Evolutionary conservation across 2,329 filamentous ascomycete genomes (phyloP).

Genomic region (Sporothrix schenckii): DNA sequence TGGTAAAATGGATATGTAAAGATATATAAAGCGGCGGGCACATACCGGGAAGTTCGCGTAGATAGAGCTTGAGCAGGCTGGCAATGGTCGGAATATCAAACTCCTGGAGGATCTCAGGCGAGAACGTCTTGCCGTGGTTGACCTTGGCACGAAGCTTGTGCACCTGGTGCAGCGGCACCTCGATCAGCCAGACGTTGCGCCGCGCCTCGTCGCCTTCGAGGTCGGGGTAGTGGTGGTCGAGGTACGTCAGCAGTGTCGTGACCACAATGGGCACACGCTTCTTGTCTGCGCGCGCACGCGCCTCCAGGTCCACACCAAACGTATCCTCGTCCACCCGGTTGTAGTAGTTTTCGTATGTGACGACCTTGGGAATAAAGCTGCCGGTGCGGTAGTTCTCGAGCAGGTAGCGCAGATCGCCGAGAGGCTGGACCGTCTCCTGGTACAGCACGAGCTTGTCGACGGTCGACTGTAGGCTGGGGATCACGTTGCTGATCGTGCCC

Average conservation of each 20-base stretch:
- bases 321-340: slow-evolving; percentile 97
- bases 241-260: slow-evolving; percentile 89
- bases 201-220: slow-evolving; percentile 94
- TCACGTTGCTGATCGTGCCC: slow-evolving; percentile 95
- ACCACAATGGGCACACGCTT: slow-evolving; percentile 93
- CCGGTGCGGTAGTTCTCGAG: slow-evolving; percentile 97
- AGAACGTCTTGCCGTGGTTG: slow-evolving; percentile 83
- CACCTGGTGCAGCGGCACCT: slow-evolving; percentile 81
- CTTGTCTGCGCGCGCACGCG: slow-evolving; percentile 85
- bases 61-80: slow-evolving; percentile 88
- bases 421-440: slow-evolving; percentile 96
- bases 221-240: slow-evolving; percentile 96
- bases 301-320: slow-evolving; percentile 97
- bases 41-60: slow-evolving; percentile 76
- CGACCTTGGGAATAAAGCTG: slow-evolving; percentile 84
- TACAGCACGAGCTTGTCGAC: slow-evolving; percentile 99
- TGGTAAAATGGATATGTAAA: neutral
- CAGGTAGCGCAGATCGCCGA: slow-evolving; percentile 86
- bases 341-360: slow-evolving; percentile 98
- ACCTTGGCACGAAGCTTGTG: slow-evolving; percentile 81
- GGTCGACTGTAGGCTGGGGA: slow-evolving; percentile 90
- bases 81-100: slow-evolving; percentile 95
- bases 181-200: slow-evolving; percentile 89
- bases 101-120: slow-evolving; percentile 75
- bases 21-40: slow-evolving; percentile 46